These are phyloP conservation scores for Zangia roseola DNA, from an alignment of 768 basidiomycete genomes.

Conservation along the genomic window DNA sequence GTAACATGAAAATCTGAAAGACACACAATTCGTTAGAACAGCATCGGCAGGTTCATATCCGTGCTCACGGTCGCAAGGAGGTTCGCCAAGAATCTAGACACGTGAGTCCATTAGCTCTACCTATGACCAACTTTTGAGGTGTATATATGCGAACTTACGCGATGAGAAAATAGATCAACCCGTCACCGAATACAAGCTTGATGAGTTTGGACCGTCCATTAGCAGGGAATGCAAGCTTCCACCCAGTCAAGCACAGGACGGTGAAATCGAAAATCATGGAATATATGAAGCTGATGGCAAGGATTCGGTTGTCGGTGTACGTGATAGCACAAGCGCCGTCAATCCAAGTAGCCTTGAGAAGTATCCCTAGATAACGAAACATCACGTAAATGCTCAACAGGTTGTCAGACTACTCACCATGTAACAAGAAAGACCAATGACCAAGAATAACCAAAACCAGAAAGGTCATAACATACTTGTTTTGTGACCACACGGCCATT, in stretches of 20 bases:
- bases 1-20: constrained; percentile 55
- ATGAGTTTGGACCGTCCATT: constrained; percentile 56
- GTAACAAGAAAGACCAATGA: constrained; percentile 70
- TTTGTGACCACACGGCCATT: constrained; percentile 70
- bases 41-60: background rate
- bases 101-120: constrained; percentile 6
- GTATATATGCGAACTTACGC: constrained; percentile 46
- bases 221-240: constrained; percentile 51
- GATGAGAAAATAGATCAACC: constrained; percentile 68
- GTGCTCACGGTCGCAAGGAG: constrained; percentile 48
- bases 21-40: background rate
- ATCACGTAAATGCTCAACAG: background rate
- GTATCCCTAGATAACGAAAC: constrained; percentile 40
- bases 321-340: constrained; percentile 55
- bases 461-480: constrained; percentile 49
- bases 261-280: constrained; percentile 70
- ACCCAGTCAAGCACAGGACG: constrained; percentile 59
- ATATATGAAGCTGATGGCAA: constrained; percentile 70
- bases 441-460: constrained; percentile 58
- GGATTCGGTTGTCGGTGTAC: constrained; percentile 54
- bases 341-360: constrained; percentile 59
- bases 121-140: background rate
- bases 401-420: constrained; percentile 40
- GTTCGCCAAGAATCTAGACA: constrained; percentile 63
- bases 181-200: constrained; percentile 67